Base-by-base conservation (phyloP, 371 early-diverging fungal species). In the Phascolomyces articulosus region DNA sequence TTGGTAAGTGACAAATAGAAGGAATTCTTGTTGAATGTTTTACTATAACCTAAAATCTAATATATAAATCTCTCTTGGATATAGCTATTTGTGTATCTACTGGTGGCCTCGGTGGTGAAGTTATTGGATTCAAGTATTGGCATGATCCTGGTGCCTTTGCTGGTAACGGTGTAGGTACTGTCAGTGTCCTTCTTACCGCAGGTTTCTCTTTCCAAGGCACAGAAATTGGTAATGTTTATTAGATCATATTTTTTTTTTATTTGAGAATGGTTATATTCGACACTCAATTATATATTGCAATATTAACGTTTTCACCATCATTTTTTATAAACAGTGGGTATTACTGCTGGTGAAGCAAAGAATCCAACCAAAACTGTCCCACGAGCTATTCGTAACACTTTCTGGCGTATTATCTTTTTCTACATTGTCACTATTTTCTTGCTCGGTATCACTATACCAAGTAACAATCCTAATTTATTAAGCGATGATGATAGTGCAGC, bases 181-280 rank as follows among this genome's bases (percentile, higher is more conserved):
- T 93, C 40, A 80, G 84, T 61, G 87, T 91, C 27, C 83, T 91
- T 70, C 71, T 93, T 40, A 71, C 90, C 41, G 91, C 90, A n/a
- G 93, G 92, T 64, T 95, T 91, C 67, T 85, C 91, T 18, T 94
- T 93, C 78, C 92, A 92, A 49, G 96, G 96, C 21, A 92, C 93
- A 2, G 92, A 90, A 71, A 81, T 90, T 53, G 78, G 82, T 77
- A 28, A 74, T n/a, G n/a, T n/a, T n/a, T n/a, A 61, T 62, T 16
- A 28, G 47, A 9, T 28, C 9, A 28, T 18, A 48, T 48, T n/a
- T 20, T 28, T 53, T 13, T 44, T 13, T 44, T n/a, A 1, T 34
- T 34, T 34, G 6, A 2, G 11, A 34, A 34, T 9, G 34, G 11
- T 9, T 34, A 34, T 9, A 34, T 34, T 0, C 2, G 2, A 26